Conservation (phyloP, 768 basidiomycete genomes). For the Rossbeevera mucosa region DNA sequence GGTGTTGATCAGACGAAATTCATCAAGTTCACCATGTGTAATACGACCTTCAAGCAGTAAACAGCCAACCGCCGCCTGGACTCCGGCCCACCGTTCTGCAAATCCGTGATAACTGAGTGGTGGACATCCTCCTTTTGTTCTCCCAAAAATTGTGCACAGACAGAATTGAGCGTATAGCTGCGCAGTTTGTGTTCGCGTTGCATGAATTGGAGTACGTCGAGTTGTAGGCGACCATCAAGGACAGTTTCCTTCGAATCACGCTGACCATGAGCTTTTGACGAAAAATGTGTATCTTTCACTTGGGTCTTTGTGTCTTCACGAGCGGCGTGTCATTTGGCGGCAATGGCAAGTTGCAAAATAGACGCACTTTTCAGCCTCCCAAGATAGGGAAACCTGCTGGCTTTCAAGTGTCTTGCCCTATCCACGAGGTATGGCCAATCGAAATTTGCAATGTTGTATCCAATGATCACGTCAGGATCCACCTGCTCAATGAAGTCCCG, state of each 20-base stretch:
- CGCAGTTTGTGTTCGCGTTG: constrained; percentile 97
- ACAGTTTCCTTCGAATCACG: constrained; percentile 93
- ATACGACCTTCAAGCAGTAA: constrained; percentile 87
- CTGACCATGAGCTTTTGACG: constrained; percentile 95
- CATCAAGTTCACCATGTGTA: background rate
- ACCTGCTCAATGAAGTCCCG: constrained; percentile 82
- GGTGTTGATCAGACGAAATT: constrained; percentile 1
- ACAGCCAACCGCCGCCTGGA: constrained; percentile 90
- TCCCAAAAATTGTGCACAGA: constrained; percentile 95
- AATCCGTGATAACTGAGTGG: constrained; percentile 94
- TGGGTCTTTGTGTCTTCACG: constrained; percentile 65
- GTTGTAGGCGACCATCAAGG: constrained; percentile 88
- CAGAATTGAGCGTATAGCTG: constrained; percentile 95
- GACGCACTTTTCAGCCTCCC: constrained; percentile 68
- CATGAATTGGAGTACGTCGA: constrained; percentile 97
- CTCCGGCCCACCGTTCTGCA: constrained; percentile 95
- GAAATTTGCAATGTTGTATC: constrained; percentile 92
- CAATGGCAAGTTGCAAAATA: background rate
- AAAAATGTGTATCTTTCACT: constrained; percentile 93
- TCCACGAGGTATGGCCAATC: constrained; percentile 97
- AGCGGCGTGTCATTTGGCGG: constrained; percentile 4
- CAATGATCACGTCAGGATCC: constrained; percentile 94
- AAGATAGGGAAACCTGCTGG: constrained; percentile 61
- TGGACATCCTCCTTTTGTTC: constrained; percentile 99
- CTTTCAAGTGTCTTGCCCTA: constrained; percentile 79